A percentile compares a stretch with the other conserved stretches of the same genome.
Evolutionary conservation across 2,329 filamentous ascomycete species (phyloP).

Genomic region (Xylariaceae sp.): DNA sequence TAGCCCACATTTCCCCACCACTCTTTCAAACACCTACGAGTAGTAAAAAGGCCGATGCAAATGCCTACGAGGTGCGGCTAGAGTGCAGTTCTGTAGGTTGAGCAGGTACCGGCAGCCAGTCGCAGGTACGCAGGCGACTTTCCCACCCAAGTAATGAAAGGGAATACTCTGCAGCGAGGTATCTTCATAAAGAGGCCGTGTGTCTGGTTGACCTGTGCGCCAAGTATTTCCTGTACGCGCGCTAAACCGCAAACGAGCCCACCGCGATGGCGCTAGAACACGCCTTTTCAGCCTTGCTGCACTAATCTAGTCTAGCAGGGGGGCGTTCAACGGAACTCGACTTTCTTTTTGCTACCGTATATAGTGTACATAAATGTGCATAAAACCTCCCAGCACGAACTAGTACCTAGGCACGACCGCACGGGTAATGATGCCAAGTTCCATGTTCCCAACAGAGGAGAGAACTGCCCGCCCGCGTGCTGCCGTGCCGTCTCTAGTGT

Average conservation of each 20-base stretch:
- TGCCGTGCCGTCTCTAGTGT: too few relatives aligned
- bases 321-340: not conserved
- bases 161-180: not conserved
- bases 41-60: not conserved
- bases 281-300: not conserved
- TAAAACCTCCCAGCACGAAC: not conserved
- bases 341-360: not conserved
- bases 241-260: not conserved
- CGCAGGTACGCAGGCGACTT: too few relatives aligned
- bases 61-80: not conserved
- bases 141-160: not conserved
- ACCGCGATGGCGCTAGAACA: not conserved
- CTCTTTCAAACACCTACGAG: not conserved
- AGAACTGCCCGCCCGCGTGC: too few relatives aligned
- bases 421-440: too few relatives aligned
- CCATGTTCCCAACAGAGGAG: too few relatives aligned
- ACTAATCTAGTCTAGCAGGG: not conserved
- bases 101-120: too few relatives aligned
- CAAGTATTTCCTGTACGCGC: not conserved
- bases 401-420: too few relatives aligned
- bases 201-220: not conserved
- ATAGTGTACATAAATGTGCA: not conserved
- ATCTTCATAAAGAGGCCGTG: not conserved
- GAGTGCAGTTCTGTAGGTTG: too few relatives aligned
- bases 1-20: slow-evolving; percentile 2